Evolutionary conservation across 2,329 filamentous ascomycete genomes (phyloP).

Genomic region (Chaetomium olivaceum): DNA sequence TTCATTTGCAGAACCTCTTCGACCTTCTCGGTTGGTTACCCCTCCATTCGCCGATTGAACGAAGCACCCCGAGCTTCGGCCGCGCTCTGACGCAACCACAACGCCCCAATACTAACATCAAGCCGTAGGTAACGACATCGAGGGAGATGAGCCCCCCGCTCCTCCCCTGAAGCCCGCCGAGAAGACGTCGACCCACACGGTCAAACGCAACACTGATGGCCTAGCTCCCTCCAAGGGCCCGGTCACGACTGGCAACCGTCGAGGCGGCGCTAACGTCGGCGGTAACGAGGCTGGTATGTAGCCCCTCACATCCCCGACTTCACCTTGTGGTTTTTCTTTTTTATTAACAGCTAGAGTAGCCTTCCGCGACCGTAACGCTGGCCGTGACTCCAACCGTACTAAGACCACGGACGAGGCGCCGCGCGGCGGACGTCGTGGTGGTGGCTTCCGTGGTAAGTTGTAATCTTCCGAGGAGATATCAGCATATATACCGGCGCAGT

Average conservation of each 20-base stretch:
- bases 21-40: conserved; percentile 86
- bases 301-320: not conserved
- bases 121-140: conserved; percentile 60
- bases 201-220: conserved; percentile 83
- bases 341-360: conserved; percentile 52
- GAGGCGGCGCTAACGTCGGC: conserved; percentile 57
- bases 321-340: conserved; percentile 11
- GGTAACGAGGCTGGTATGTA: conserved; percentile 87
- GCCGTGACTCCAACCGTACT: conserved; percentile 77
- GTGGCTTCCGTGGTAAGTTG: conserved; percentile 52
- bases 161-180: conserved; percentile 87
- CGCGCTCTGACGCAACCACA: conserved; percentile 4
- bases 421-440: conserved; percentile 58
- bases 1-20: conserved; percentile 76
- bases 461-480: not conserved
- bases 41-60: conserved; percentile 2
- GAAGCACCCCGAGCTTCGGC: conserved; percentile 4
- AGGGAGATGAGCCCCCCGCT: conserved; percentile 71
- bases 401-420: conserved; percentile 71
- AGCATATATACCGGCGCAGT: not conserved
- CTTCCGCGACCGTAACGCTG: conserved; percentile 85
- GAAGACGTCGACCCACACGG: conserved; percentile 71
- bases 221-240: conserved; percentile 58
- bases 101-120: conserved; percentile 27
- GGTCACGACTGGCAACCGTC: conserved; percentile 45